Percentiles rank a stretch among this genome's conserved stretches.
These are phyloP conservation scores for Pinus tabuliformis DNA, from an alignment of 75 land plant species.

Conservation along the genomic window DNA sequence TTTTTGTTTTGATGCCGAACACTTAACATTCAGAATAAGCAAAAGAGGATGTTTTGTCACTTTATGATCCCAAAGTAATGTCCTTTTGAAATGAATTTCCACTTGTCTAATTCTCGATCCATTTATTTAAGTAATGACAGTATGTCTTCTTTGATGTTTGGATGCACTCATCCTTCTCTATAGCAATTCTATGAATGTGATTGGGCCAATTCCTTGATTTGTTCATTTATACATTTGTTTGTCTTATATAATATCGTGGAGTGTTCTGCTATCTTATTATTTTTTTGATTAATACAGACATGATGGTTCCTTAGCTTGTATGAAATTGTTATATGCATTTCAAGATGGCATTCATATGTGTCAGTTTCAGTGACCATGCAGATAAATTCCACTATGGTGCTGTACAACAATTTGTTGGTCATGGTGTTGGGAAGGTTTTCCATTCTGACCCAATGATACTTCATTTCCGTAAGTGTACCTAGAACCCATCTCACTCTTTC, in stretches of 20 bases:
- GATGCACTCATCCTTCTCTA: background rate
- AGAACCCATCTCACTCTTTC: too few relatives aligned
- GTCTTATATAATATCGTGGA: too few relatives aligned
- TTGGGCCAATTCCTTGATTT: background rate
- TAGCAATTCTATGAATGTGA: background rate
- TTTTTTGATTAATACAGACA: too few relatives aligned
- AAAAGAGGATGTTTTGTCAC: background rate
- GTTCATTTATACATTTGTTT: background rate
- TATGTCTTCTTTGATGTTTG: background rate
- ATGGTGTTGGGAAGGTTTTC: constrained; percentile 93
- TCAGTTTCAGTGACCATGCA: constrained; percentile 68
- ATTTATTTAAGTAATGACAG: too few relatives aligned
- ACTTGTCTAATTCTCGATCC: too few relatives aligned
- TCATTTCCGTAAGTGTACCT: constrained; percentile 67
- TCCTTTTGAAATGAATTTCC: too few relatives aligned
- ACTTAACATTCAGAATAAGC: background rate
- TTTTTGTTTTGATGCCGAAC: background rate
- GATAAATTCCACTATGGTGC: constrained; percentile 82
- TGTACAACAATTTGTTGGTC: constrained; percentile 85
- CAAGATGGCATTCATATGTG: too few relatives aligned
- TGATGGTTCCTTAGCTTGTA: background rate
- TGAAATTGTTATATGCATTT: too few relatives aligned
- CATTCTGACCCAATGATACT: constrained; percentile 84
- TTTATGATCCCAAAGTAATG: too few relatives aligned
- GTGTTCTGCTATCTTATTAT: too few relatives aligned